These are phyloP conservation scores for Candida sanyaensis DNA, from an alignment of 1,139 yeast genomes.

Conservation along the genomic window DNA sequence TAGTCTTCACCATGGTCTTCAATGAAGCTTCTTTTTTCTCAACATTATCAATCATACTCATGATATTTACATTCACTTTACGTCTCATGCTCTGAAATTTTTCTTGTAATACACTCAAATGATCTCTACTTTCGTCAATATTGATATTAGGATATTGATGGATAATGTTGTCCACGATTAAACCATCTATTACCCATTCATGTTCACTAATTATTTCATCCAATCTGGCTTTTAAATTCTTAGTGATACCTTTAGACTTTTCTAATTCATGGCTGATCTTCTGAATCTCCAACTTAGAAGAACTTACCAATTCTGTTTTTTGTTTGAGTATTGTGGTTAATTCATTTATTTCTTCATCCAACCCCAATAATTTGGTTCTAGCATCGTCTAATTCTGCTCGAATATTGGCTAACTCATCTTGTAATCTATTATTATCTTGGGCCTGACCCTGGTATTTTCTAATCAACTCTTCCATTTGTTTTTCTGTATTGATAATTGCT, in stretches of 20 bases:
- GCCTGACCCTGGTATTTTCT: conserved; percentile 30
- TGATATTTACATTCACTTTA: conserved; percentile 83
- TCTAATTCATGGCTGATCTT: conserved; percentile 66
- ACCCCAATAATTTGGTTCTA: conserved; percentile 61
- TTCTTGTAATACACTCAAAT: conserved; percentile 58
- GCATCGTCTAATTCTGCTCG: conserved; percentile 59
- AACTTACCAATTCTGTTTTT: conserved; percentile 54
- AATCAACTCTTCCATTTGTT: conserved; percentile 39
- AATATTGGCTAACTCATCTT: conserved; percentile 33
- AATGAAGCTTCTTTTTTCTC: conserved; percentile 84
- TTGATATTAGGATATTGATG: conserved; percentile 65
- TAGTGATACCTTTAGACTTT: conserved; percentile 48
- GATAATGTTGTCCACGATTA: conserved; percentile 53
- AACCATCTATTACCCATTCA: conserved; percentile 74
- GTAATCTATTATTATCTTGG: conserved; percentile 27
- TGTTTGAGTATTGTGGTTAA: conserved; percentile 52
- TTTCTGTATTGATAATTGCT: conserved; percentile 34
- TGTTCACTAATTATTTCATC: conserved; percentile 54
- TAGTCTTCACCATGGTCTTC: conserved; percentile 79
- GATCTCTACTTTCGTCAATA: conserved; percentile 60
- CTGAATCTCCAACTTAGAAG: conserved; percentile 57
- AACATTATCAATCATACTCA: conserved; percentile 92
- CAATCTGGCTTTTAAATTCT: conserved; percentile 44
- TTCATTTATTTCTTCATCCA: conserved; percentile 77
- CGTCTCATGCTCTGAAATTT: conserved; percentile 76